Evolutionary conservation across 768 basidiomycete species (phyloP).

Genomic region (Rhodocollybia butyracea): DNA sequence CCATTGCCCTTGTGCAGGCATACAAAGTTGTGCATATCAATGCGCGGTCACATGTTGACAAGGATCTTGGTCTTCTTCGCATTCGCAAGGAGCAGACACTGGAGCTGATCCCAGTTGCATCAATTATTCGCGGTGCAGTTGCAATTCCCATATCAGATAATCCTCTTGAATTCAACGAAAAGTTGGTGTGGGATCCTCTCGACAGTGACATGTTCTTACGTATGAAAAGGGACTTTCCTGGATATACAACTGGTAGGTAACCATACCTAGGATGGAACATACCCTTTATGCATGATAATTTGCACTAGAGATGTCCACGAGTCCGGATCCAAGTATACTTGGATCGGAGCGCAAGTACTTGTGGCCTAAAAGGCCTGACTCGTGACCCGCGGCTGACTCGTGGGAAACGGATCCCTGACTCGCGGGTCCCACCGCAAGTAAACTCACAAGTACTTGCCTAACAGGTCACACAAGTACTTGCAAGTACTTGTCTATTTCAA

Average conservation of each 20-base stretch:
- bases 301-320: too few relatives aligned
- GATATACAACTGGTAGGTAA: neutral
- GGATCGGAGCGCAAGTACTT: too few relatives aligned
- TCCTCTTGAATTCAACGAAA: constrained; percentile 11
- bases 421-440: too few relatives aligned
- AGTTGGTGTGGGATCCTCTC: constrained; percentile 14
- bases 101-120: constrained; percentile 13
- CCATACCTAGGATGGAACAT: too few relatives aligned
- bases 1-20: neutral
- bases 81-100: constrained; percentile 1
- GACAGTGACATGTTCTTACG: constrained; percentile 17
- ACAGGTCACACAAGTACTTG: too few relatives aligned
- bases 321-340: too few relatives aligned
- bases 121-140: constrained; percentile 18
- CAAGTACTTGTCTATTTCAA: too few relatives aligned
- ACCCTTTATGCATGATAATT: too few relatives aligned
- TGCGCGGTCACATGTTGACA: neutral
- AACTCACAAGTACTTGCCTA: too few relatives aligned
- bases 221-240: neutral
- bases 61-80: neutral
- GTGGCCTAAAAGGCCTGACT: too few relatives aligned
- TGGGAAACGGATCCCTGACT: too few relatives aligned
- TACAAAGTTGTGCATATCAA: neutral
- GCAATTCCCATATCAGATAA: neutral
- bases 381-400: too few relatives aligned